Evolutionary conservation across 495 filamentous ascomycete genomes (phyloP).

Genomic region (Elaphomyces granulatus): DNA sequence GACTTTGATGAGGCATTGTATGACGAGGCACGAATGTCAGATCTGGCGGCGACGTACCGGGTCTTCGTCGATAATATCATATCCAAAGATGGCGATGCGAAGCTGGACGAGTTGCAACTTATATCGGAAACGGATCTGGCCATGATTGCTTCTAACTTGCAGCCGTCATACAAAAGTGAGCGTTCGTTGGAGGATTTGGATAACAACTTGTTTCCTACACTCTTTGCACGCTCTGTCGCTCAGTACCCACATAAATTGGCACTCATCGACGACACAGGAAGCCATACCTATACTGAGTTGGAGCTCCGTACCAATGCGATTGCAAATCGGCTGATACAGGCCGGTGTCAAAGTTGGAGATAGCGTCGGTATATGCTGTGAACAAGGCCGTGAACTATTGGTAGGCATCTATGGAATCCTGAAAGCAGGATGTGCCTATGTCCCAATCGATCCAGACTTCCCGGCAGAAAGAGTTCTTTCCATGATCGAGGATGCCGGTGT

Average conservation of each 20-base stretch:
- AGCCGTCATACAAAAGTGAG: not conserved
- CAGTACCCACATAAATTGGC: slow-evolving; percentile 7
- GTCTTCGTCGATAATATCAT: slow-evolving; percentile 1
- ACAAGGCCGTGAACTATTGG: slow-evolving; percentile 1
- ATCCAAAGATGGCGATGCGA: not conserved
- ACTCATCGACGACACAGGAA: slow-evolving; percentile 11
- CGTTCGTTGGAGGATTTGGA: not conserved
- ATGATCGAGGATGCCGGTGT: slow-evolving; percentile 45
- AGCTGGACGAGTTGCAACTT: not conserved
- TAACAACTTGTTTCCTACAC: slow-evolving; percentile 3
- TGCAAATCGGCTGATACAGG: slow-evolving; percentile 4
- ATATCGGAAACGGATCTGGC: slow-evolving; percentile 1
- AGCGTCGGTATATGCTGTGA: slow-evolving; percentile 9
- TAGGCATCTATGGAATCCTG: slow-evolving; percentile 38
- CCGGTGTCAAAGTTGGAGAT: slow-evolving; percentile 1
- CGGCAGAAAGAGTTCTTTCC: slow-evolving; percentile 43
- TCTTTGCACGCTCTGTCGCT: slow-evolving; percentile 12
- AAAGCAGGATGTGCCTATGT: slow-evolving; percentile 36
- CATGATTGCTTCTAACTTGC: not conserved
- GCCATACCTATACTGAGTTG: slow-evolving; percentile 8
- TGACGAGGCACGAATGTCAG: not conserved
- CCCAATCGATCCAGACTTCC: slow-evolving; percentile 32
- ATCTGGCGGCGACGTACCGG: slow-evolving; percentile 1
- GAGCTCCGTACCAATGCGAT: slow-evolving; percentile 7
- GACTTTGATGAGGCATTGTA: slow-evolving; percentile 1